These are phyloP conservation scores for Colletotrichum falcatum DNA, from an alignment of 2,329 filamentous ascomycete species.

Conservation along the genomic window DNA sequence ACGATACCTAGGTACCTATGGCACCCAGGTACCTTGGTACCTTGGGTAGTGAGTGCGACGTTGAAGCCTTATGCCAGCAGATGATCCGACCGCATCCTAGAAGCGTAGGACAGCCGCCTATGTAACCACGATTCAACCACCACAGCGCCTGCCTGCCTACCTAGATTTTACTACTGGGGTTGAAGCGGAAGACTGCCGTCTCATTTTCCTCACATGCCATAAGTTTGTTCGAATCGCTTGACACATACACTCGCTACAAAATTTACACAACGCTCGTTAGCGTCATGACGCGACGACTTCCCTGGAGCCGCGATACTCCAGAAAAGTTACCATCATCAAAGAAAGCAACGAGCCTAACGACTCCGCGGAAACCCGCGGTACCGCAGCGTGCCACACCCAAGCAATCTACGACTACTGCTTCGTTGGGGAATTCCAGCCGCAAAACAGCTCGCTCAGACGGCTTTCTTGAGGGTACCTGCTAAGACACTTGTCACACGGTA, in stretches of 20 bases:
- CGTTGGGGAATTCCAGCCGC: background rate
- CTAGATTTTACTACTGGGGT: background rate
- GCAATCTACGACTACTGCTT: background rate
- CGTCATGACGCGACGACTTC: conserved; percentile 63
- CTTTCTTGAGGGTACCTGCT: conserved; percentile 7
- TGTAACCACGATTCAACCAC: background rate
- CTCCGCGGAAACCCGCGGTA: background rate
- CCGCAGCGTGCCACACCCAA: background rate
- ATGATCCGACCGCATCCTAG: too few relatives aligned
- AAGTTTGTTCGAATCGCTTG: background rate
- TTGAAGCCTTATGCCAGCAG: too few relatives aligned
- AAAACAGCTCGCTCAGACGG: conserved; percentile 3
- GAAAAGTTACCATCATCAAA: conserved; percentile 2
- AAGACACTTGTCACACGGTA: background rate
- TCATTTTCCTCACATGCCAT: background rate
- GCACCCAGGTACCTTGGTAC: too few relatives aligned
- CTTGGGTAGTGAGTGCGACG: too few relatives aligned
- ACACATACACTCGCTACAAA: background rate
- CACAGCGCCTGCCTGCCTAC: background rate
- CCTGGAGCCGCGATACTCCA: conserved; percentile 51
- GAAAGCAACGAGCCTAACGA: background rate
- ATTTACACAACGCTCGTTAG: background rate
- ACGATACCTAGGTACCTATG: too few relatives aligned
- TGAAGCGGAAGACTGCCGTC: too few relatives aligned
- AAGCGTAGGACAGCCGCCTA: too few relatives aligned